Conservation (phyloP, 768 basidiomycete genomes). For the Leccinum imitatum region DNA sequence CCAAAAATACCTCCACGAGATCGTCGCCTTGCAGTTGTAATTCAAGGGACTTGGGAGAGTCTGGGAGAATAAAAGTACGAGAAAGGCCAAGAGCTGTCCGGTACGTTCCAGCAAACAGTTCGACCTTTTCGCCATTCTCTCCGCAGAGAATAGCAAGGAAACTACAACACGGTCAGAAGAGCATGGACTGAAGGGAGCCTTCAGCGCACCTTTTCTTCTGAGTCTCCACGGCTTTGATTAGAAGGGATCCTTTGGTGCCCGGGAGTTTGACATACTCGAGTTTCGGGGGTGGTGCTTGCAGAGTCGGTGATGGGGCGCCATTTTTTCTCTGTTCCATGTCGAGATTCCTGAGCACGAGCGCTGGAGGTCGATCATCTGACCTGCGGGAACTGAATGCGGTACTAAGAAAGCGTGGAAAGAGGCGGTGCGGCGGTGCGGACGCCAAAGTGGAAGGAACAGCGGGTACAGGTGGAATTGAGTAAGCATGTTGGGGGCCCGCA, state of each 20-base stretch:
- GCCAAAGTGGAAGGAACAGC: conserved; percentile 32
- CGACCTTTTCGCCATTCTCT: conserved; percentile 90
- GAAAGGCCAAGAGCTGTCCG: conserved; percentile 86
- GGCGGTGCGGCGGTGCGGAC: conserved; percentile 51
- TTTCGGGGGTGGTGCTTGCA: conserved; percentile 73
- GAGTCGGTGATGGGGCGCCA: conserved; percentile 33
- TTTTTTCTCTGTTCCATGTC: conserved; percentile 43
- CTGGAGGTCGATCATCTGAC: conserved; percentile 52
- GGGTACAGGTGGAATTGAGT: conserved; percentile 21
- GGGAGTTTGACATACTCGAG: conserved; percentile 92
- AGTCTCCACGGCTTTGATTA: conserved; percentile 88
- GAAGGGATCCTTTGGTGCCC: conserved; percentile 80
- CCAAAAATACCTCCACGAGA: conserved; percentile 87
- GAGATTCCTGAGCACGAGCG: conserved; percentile 34
- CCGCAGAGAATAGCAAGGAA: conserved; percentile 93
- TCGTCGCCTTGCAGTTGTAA: conserved; percentile 91
- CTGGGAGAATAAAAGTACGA: conserved; percentile 90
- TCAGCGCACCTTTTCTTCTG: conserved; percentile 72
- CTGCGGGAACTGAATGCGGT: conserved; percentile 61
- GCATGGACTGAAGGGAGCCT: background rate
- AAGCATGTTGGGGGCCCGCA: conserved; percentile 23
- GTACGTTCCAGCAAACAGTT: conserved; percentile 89
- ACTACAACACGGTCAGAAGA: conserved; percentile 38
- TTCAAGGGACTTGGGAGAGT: conserved; percentile 85
- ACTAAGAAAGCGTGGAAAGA: conserved; percentile 69